These are phyloP conservation scores for Blastobotrys illinoisensis DNA, from an alignment of 1,139 yeast genomes.

Conservation along the genomic window DNA sequence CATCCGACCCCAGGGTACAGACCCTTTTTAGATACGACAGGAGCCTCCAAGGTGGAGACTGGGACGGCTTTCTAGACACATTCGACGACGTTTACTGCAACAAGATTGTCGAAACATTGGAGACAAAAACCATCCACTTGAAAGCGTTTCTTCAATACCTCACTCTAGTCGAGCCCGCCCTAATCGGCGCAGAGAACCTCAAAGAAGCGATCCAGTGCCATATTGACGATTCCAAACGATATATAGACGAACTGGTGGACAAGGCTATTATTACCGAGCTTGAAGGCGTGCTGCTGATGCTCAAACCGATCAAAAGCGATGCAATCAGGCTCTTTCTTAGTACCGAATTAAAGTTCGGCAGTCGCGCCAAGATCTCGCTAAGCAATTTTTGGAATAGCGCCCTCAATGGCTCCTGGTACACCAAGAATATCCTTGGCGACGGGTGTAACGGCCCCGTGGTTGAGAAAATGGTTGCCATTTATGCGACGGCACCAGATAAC, in stretches of 20 bases:
- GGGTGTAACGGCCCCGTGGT: not conserved
- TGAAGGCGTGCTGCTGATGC: not conserved
- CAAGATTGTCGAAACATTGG: not conserved
- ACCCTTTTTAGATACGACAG: not conserved
- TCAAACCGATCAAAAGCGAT: not conserved
- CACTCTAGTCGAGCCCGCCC: not conserved
- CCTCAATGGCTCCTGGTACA: not conserved
- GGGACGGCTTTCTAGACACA: not conserved
- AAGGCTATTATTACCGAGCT: not conserved
- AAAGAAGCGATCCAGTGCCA: not conserved
- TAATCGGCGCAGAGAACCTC: not conserved
- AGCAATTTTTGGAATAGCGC: not conserved
- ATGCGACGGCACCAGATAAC: not conserved
- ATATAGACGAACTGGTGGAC: not conserved
- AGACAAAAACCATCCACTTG: not conserved
- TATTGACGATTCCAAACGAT: not conserved
- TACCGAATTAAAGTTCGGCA: not conserved
- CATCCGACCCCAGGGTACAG: not conserved
- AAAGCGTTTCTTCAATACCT: not conserved
- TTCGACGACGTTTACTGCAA: not conserved
- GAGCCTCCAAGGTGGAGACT: not conserved
- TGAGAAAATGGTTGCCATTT: not conserved
- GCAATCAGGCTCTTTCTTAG: not conserved
- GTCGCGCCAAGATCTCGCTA: not conserved
- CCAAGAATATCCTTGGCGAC: not conserved